Conservation (phyloP, 148 eudicot genomes). For the Linanthus parryae region DNA sequence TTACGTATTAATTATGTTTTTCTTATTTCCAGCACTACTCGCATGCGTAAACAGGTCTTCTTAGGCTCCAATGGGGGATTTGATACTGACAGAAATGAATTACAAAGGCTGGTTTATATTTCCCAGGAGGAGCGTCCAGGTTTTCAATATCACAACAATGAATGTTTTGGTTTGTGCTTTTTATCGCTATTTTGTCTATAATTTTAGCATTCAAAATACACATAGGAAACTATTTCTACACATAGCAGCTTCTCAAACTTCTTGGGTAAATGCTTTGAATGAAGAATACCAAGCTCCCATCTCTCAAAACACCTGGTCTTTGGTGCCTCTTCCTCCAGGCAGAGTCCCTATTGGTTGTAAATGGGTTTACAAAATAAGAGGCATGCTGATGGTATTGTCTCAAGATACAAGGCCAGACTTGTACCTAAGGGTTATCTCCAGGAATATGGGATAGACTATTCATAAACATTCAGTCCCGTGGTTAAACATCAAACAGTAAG, state of each 20-base stretch:
- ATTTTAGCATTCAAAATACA: constrained; percentile 2
- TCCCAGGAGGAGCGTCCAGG: constrained; percentile 99
- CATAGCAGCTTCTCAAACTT: too few relatives aligned
- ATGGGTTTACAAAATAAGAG: neutral
- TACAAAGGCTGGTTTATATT: constrained; percentile 91
- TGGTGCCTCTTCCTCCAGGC: neutral
- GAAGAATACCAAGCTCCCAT: neutral
- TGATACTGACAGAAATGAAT: constrained; percentile 94
- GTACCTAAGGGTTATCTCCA: neutral
- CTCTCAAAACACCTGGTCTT: neutral
- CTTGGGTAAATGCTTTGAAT: too few relatives aligned
- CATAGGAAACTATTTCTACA: too few relatives aligned
- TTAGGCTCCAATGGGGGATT: constrained; percentile 94
- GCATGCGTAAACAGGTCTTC: constrained; percentile 53
- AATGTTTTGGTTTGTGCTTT: constrained; percentile 79
- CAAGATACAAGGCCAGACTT: too few relatives aligned
- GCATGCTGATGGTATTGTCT: neutral
- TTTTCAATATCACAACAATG: constrained; percentile 99
- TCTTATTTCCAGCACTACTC: constrained; percentile 1
- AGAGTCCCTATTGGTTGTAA: neutral
- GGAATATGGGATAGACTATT: neutral
- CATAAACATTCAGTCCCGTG: neutral
- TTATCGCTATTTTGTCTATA: constrained; percentile 1
- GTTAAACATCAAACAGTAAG: too few relatives aligned
- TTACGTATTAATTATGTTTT: neutral